These are phyloP conservation scores for Arachnomyces sp. DNA, from an alignment of 2,329 filamentous ascomycete species.

Conservation along the genomic window DNA sequence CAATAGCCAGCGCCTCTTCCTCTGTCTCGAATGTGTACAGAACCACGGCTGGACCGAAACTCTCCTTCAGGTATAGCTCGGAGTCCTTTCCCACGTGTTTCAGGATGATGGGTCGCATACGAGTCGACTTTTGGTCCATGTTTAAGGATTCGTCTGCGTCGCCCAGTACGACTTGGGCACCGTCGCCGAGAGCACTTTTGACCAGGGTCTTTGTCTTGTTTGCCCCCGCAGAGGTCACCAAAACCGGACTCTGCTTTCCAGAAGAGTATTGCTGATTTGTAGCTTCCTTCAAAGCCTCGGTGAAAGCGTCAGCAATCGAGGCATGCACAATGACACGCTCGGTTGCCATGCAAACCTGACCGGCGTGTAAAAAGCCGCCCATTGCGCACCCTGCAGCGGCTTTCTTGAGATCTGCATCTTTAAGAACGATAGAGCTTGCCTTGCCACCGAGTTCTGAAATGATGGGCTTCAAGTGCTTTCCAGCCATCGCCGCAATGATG, in stretches of 20 bases:
- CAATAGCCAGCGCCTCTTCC: conserved; percentile 64
- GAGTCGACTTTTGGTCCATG: conserved; percentile 35
- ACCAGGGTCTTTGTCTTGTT: conserved; percentile 50
- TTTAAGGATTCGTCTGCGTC: conserved; percentile 21
- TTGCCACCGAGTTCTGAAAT: conserved; percentile 81
- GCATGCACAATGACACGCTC: conserved; percentile 64
- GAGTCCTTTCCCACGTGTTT: conserved; percentile 61
- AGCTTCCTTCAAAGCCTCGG: conserved; percentile 39
- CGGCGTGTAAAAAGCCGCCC: conserved; percentile 55
- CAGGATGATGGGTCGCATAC: conserved; percentile 60
- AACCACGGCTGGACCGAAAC: conserved; percentile 68
- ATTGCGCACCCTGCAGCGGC: conserved; percentile 62
- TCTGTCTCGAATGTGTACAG: conserved; percentile 55
- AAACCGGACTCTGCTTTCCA: conserved; percentile 37
- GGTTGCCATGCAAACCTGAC: conserved; percentile 82
- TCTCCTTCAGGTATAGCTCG: conserved; percentile 69
- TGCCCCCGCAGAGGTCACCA: conserved; percentile 41
- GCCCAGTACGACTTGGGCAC: conserved; percentile 52
- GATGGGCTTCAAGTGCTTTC: conserved; percentile 68
- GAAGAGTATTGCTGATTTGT: conserved; percentile 40
- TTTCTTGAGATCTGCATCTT: conserved; percentile 67
- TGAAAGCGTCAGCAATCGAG: conserved; percentile 48
- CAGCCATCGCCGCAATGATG: conserved; percentile 62
- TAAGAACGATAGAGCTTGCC: conserved; percentile 67
- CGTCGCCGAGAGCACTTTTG: conserved; percentile 49